Evolutionary conservation across 306 rosid genomes (phyloP), one percentile per base, ranked within the genome.

Genomic region (Glycyrrhiza uralensis): DNA sequence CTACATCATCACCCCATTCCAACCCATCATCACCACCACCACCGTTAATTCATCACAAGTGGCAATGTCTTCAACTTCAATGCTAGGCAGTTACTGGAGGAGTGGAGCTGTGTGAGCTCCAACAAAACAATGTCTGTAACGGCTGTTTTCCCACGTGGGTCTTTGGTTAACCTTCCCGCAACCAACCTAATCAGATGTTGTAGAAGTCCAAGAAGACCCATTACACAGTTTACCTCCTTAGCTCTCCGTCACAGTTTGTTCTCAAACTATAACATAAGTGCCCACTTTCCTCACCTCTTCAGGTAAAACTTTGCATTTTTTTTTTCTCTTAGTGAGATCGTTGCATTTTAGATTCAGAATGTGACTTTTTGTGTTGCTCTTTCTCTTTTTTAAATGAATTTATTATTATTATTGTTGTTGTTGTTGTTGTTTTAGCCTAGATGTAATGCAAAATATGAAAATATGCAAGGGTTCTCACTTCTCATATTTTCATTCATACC

Each of bases 101-200:
- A 39, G 67, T 19, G 42, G 24, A 57, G 54, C 52, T 32, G 3
- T 47, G 11, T 47, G 59, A 66, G 79, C 79, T 77, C 17, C 33
- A 38, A 67, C 20, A 33, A 65, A 38, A 67, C 20, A 33, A 65
- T 62, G 79, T 80, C 68, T 65, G 61, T 67, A 70, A 60, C 80
- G 50, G 68, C 80, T 7, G 68, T 76, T 80, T 81, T 78, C 29
- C 23, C 75, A 5, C 18, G 14, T 17, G 79, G 66, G 49, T 71
- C 61, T 51, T 51, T 20, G 24, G 9, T 82, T 24, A 58, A 35
- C 66, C 55, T 72, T 11, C 76, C 45, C 55, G 5, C 58, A 30
- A 13, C 20, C 33, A 62, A 29, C 46, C 80, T n/a, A n/a, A n/a
- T 78, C 52, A 69, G 26, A 24, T 64, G 41, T 4, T 71, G 26